Percentiles rank a stretch among this genome's conserved stretches.
These are phyloP conservation scores for Houttuynia cordata DNA, from an alignment of 164 flowering plant species.

Conservation along the genomic window DNA sequence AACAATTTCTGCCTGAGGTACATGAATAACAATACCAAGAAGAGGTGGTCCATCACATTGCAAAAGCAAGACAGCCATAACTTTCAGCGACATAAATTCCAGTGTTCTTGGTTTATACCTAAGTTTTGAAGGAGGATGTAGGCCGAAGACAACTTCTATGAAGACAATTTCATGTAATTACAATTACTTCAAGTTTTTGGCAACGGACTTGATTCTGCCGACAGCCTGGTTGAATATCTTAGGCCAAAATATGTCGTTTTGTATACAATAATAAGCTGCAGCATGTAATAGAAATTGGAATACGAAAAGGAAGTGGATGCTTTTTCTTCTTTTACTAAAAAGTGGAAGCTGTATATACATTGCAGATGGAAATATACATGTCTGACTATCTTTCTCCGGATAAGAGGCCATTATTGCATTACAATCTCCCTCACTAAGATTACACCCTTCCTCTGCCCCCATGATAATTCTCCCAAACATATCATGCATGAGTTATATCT, in stretches of 20 bases:
- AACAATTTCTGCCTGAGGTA: not conserved
- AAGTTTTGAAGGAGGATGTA: not conserved
- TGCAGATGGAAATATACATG: too few relatives aligned
- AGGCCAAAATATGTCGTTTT: not conserved
- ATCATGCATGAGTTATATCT: too few relatives aligned
- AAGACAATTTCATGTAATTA: not conserved
- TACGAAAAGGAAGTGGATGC: too few relatives aligned
- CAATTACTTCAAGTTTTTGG: not conserved
- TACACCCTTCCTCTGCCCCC: too few relatives aligned
- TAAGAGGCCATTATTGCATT: too few relatives aligned
- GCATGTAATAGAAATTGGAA: too few relatives aligned
- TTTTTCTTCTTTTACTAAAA: too few relatives aligned
- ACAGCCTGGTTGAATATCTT: not conserved
- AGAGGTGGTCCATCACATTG: not conserved
- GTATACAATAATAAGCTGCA: not conserved
- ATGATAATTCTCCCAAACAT: too few relatives aligned
- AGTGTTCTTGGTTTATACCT: not conserved
- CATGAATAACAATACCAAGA: not conserved
- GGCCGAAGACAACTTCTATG: not conserved
- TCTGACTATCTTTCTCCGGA: too few relatives aligned
- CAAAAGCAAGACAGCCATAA: not conserved
- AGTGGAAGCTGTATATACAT: too few relatives aligned
- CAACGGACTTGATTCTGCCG: not conserved
- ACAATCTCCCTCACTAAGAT: too few relatives aligned
- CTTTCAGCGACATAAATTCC: not conserved